Conservation (phyloP, 1,284 basidiomycete genomes). For the Lentinula novae-zelandiae region DNA sequence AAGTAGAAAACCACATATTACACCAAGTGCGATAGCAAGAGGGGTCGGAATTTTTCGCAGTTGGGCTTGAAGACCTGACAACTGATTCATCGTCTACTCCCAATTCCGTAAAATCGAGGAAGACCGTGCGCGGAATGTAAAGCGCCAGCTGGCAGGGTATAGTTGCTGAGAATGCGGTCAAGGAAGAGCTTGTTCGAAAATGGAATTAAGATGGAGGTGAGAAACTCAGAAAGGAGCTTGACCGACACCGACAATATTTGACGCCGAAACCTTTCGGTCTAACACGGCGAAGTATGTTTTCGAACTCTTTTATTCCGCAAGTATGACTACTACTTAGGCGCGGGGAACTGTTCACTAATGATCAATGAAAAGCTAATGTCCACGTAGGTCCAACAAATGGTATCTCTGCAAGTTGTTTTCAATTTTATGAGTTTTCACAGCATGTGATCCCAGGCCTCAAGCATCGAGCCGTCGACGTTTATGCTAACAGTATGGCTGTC, state of each 20-base stretch:
- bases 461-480: background rate
- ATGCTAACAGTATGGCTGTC: background rate
- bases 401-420: too few relatives aligned
- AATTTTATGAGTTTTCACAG: background rate
- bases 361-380: too few relatives aligned
- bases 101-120: background rate
- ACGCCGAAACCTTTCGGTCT: background rate
- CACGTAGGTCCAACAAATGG: too few relatives aligned
- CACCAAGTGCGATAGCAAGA: constrained; percentile 57
- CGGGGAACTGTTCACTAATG: too few relatives aligned
- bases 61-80: constrained; percentile 13
- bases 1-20: constrained; percentile 63
- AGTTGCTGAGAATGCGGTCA: background rate
- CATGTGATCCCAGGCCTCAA: background rate
- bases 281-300: background rate
- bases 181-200: background rate
- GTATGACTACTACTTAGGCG: too few relatives aligned
- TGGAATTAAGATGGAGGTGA: background rate
- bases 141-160: background rate
- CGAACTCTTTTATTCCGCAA: too few relatives aligned
- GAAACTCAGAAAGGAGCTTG: background rate
- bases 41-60: constrained; percentile 44
- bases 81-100: background rate
- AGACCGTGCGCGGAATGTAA: background rate
- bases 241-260: background rate